phyloP scores from a whole-genome alignment of 1,284 basidiomycete species.

The Apiotrichum porosum region DNA sequence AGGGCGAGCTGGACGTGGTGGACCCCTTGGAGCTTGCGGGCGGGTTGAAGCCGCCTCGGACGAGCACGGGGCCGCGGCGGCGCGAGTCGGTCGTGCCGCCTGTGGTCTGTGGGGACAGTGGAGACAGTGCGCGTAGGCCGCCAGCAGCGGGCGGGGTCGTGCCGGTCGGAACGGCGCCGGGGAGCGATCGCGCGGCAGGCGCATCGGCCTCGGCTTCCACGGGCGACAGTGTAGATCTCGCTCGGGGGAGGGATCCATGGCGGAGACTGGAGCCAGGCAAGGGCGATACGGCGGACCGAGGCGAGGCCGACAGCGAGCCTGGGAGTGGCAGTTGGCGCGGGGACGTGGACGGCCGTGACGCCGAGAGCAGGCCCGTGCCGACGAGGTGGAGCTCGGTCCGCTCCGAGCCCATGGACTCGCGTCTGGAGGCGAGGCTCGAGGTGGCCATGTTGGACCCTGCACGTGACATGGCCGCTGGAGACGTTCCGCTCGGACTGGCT shows the following conservation, averaged over 20 bases:
- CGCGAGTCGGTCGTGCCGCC: constrained; percentile 15
- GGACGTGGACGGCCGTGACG: constrained; percentile 3
- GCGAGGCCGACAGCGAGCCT: neutral
- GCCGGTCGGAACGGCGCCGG: neutral
- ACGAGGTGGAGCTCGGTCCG: neutral
- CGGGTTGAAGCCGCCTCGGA: constrained; percentile 44
- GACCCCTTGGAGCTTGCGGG: constrained; percentile 10
- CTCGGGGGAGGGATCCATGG: neutral
- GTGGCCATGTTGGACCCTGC: too few relatives aligned
- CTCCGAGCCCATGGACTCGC: neutral
- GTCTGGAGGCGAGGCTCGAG: neutral
- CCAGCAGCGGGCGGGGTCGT: neutral
- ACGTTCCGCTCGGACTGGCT: too few relatives aligned
- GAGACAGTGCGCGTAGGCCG: neutral
- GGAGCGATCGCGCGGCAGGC: neutral
- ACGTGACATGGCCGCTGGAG: too few relatives aligned
- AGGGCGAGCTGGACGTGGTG: constrained; percentile 15
- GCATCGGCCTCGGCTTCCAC: too few relatives aligned
- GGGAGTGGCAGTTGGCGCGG: neutral
- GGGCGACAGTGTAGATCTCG: too few relatives aligned
- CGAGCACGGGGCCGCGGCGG: constrained; percentile 41
- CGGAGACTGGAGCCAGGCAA: neutral
- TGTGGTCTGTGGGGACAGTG: constrained; percentile 33
- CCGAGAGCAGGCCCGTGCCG: constrained; percentile 1
- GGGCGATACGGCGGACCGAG: neutral